Base-by-base conservation (phyloP, 2,329 filamentous ascomycete genomes). In the Pyrenophora tritici-repentis region DNA sequence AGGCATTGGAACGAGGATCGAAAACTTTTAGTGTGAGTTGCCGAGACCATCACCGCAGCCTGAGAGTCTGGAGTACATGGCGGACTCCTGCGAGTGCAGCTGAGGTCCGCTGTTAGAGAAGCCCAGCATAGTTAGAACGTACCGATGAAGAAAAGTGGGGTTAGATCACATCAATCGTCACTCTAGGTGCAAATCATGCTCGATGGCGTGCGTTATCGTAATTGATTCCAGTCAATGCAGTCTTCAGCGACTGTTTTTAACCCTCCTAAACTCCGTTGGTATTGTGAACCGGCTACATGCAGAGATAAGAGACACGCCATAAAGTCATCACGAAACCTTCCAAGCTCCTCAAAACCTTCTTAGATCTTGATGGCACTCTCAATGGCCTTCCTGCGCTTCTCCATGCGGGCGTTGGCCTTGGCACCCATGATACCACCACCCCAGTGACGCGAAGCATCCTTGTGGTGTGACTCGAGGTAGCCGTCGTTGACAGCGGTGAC, bases 371-470 rank as follows among this genome's bases (percentile, higher is more conserved):
- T 91, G 77, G 94, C 92, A 75, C 80, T 81, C 81, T 97, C 94
- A 62, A 94, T 75, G 75, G 92, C 91, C 89, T 97, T 97, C 81
- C 88, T 85, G 84, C 90, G 91, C 89, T 96, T 97, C 79, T 85
- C 83, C 74, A 82, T 81, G 70, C 82, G 80, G 62, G 84, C 86
- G 66, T 86, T 86, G 75, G 94, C 92, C 90, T 99, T 99, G 77
- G 87, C 84, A 74, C 94, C 87, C 92, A 99, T 97, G 83, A 99
- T 97, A 80, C 95, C 95, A 86, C 94, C 94, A 83, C 95, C 94
- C 94, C 95, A 99, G 82, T 93, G 90, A 78, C 89, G 87, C 80
- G 91, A 89, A 73, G 85, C 80, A 76, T 91, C 89, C 82, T 97
- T 93, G 78, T 90, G 90, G 86, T 96, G 95, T 46, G 57, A 55